Evolutionary conservation across 2,329 filamentous ascomycete species (phyloP).

Genomic region (Clarireedia sp.): DNA sequence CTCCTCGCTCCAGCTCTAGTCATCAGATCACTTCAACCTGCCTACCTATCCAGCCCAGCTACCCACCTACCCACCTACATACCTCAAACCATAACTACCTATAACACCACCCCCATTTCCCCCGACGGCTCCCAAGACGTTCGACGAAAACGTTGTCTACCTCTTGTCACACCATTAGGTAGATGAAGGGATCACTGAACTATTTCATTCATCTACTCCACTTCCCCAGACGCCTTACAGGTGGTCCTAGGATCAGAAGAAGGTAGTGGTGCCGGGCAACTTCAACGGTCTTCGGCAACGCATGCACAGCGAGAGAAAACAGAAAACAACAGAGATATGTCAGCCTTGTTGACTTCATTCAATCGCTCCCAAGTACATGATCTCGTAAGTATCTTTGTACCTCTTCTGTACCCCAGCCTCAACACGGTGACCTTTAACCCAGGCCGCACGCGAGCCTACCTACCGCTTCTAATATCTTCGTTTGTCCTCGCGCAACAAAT

Average conservation of each 20-base stretch:
- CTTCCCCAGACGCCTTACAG: constrained; percentile 8
- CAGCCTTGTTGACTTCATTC: constrained; percentile 21
- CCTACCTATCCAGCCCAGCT: too few relatives aligned
- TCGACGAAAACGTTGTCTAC: background rate
- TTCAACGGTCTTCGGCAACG: constrained; percentile 16
- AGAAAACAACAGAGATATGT: constrained; percentile 23
- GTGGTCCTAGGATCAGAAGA: constrained; percentile 5
- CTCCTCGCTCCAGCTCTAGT: constrained; percentile 7
- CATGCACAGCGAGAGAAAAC: constrained; percentile 13
- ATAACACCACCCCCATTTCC: constrained; percentile 6
- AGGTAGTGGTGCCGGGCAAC: constrained; percentile 4
- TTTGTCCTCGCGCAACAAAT: background rate
- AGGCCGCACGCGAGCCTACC: constrained; percentile 22
- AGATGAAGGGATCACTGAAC: constrained; percentile 3
- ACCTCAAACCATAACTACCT: background rate
- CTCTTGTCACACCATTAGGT: background rate
- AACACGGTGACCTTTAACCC: constrained; percentile 19
- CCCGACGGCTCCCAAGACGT: background rate
- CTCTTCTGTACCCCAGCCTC: constrained; percentile 24
- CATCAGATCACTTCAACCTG: constrained; percentile 21
- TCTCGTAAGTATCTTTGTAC: constrained; percentile 26
- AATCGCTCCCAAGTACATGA: constrained; percentile 22
- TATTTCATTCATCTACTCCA: constrained; percentile 9
- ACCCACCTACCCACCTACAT: too few relatives aligned
- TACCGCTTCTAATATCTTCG: background rate